Evolutionary conservation across 495 filamentous ascomycete species (phyloP).

Genomic region (Neurospora sp.): DNA sequence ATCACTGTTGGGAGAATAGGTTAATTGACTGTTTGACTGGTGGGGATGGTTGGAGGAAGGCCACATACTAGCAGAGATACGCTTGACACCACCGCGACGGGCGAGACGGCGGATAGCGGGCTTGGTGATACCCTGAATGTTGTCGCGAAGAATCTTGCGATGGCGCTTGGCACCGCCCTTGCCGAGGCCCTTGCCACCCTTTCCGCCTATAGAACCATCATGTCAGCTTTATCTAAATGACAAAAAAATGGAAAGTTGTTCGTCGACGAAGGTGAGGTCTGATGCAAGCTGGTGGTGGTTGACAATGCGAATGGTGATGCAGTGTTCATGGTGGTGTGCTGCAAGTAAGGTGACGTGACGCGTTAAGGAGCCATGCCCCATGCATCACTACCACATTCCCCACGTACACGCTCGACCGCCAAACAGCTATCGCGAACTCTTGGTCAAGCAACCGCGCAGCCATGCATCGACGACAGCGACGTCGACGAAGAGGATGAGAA

Average conservation of each 20-base stretch:
- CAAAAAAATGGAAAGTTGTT: neutral
- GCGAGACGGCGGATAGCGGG: conserved; percentile 99
- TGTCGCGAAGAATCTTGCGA: conserved; percentile 98
- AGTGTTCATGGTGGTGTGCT: neutral
- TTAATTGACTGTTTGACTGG: conserved; percentile 60
- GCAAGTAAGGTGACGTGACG: conserved; percentile 8
- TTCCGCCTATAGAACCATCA: conserved; percentile 47
- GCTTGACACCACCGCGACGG: conserved; percentile 98
- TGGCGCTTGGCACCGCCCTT: conserved; percentile 91
- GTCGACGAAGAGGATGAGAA: conserved; percentile 6
- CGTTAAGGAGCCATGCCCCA: conserved; percentile 12
- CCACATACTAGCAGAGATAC: conserved; percentile 83
- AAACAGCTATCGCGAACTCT: conserved; percentile 17
- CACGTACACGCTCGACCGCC: conserved; percentile 12
- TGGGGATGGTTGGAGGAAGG: conserved; percentile 32
- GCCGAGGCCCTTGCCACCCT: conserved; percentile 81
- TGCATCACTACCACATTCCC: conserved; percentile 10
- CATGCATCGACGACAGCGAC: conserved; percentile 7
- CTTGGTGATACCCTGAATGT: conserved; percentile 99
- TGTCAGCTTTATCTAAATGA: conserved; percentile 10
- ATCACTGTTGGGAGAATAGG: conserved; percentile 48
- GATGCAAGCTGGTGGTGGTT: neutral
- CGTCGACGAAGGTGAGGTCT: neutral
- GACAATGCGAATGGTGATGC: neutral
- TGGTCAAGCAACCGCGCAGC: conserved; percentile 4